Conservation (phyloP, 139 green algal species). For the Closterium sp. region DNA sequence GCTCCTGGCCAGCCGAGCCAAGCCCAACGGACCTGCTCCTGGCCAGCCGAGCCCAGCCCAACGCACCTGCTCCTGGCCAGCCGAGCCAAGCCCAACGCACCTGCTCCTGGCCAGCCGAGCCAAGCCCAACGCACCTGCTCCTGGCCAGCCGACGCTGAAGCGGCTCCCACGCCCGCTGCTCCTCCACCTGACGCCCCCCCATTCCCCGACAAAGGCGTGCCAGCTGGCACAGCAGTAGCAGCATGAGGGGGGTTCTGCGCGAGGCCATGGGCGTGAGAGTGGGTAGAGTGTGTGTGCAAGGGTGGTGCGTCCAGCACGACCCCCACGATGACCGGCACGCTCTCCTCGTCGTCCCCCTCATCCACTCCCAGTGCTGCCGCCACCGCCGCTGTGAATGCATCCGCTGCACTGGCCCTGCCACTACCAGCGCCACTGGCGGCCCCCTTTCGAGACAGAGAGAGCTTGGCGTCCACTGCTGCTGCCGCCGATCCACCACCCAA, state of each 20-base stretch:
- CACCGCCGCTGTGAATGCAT: background rate
- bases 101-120: no score
- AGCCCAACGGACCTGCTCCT: no score
- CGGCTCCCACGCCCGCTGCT: background rate
- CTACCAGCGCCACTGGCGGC: background rate
- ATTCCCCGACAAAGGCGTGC: background rate
- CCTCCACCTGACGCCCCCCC: background rate
- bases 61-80: no score
- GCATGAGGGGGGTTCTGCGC: no score
- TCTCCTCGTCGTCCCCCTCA: background rate
- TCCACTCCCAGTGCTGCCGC: background rate
- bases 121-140: background rate
- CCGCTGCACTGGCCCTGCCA: background rate
- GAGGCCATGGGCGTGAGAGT: no score
- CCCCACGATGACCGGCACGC: background rate
- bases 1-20: no score
- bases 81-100: no score
- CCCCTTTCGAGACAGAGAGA: background rate
- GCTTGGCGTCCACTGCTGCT: background rate
- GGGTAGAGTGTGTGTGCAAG: background rate
- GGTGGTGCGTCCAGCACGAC: background rate
- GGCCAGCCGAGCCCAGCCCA: no score
- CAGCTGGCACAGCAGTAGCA: background rate
- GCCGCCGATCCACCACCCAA: background rate
- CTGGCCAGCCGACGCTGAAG: background rate